Conservation (phyloP, 2,329 filamentous ascomycete genomes). For the Hymenoscyphus salicellus region DNA sequence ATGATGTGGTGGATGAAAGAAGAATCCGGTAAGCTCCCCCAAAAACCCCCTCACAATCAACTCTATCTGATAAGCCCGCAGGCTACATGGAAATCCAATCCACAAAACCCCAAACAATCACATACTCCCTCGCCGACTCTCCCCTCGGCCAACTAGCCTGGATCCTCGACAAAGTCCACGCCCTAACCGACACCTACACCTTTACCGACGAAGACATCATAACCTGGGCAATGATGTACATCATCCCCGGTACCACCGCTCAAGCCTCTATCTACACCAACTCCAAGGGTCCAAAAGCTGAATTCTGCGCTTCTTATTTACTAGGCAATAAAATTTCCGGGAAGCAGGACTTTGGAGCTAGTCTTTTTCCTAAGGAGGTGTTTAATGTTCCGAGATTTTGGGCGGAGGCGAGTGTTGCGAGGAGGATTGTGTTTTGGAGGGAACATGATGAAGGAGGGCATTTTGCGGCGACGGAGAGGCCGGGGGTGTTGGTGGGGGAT, state of each 20-base stretch:
- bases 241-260: slow-evolving; percentile 24
- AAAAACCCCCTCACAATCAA: not conserved
- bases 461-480: slow-evolving; percentile 58
- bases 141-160: slow-evolving; percentile 27
- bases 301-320: slow-evolving; percentile 2
- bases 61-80: not conserved
- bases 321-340: slow-evolving; percentile 9
- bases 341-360: slow-evolving; percentile 26
- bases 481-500: slow-evolving; percentile 50
- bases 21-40: slow-evolving; percentile 15
- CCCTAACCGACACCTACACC: slow-evolving; percentile 48
- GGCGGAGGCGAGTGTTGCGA: slow-evolving; percentile 49
- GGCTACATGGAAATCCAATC: slow-evolving; percentile 27
- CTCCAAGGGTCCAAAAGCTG: slow-evolving; percentile 17
- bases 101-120: slow-evolving; percentile 27
- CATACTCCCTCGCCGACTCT: slow-evolving; percentile 24
- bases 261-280: slow-evolving; percentile 25
- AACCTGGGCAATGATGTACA: slow-evolving; percentile 53
- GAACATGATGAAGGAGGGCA: slow-evolving; percentile 40
- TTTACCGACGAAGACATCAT: slow-evolving; percentile 70
- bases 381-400: slow-evolving; percentile 45
- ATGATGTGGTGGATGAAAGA: slow-evolving; percentile 24
- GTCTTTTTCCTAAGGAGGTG: slow-evolving; percentile 27
- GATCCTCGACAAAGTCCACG: slow-evolving; percentile 27
- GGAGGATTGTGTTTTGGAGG: slow-evolving; percentile 56